Conservation (phyloP, 805 yeast species). For the Grigorovia humatica region DNA sequence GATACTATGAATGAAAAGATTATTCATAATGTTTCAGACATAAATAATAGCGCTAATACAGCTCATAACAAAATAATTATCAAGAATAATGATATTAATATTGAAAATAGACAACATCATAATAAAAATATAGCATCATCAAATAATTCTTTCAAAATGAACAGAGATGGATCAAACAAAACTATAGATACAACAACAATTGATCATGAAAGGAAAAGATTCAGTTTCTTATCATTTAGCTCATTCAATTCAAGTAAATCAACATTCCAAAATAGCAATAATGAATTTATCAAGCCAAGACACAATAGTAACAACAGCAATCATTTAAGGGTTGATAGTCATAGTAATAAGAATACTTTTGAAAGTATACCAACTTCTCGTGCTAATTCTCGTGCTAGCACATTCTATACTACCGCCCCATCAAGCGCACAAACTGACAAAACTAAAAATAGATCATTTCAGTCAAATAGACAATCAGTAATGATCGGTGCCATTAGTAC, state of each 20-base stretch:
- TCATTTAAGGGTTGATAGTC: neutral
- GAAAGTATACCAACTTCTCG: neutral
- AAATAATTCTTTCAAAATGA: neutral
- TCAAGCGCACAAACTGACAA: neutral
- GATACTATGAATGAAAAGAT: too few relatives aligned
- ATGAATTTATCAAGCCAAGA: neutral
- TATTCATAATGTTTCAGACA: neutral
- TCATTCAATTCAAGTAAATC: constrained; percentile 5
- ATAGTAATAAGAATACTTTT: neutral
- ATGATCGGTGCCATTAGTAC: neutral
- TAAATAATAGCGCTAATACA: neutral
- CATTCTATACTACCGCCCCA: constrained; percentile 1
- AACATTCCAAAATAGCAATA: neutral
- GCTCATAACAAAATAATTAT: too few relatives aligned
- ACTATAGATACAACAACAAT: neutral
- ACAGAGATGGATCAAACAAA: neutral
- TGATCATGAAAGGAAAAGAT: constrained; percentile 5
- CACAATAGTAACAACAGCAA: neutral
- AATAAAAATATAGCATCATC: neutral
- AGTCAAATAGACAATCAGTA: neutral
- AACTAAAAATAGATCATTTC: neutral
- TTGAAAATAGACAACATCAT: neutral
- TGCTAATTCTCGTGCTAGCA: neutral
- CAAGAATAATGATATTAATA: neutral
- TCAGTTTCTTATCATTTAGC: constrained; percentile 11